Evolutionary conservation across 176 grass and related monocot species (phyloP), one percentile per base, ranked within the genome.

Genomic region (Canna indica): DNA sequence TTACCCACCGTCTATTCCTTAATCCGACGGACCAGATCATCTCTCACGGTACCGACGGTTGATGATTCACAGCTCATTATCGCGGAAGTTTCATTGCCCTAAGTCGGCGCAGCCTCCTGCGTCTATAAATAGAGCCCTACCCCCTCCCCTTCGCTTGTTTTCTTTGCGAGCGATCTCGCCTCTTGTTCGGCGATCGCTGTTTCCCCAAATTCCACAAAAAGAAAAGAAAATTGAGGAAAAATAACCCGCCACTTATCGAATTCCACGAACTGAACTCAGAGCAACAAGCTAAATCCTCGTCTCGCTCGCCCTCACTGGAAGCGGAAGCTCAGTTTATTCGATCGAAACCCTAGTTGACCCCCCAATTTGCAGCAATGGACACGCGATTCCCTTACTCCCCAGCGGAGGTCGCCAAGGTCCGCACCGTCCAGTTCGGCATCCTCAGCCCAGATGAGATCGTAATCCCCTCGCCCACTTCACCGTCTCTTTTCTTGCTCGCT

Each of bases 381-480:
- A 85, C 73, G 79, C 81, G 94, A 80, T 97, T 97, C 71, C 88
- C 89, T 22, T 90, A 83, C 82, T 97, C 94, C 3, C 94, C 88
- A 50, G 88, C 93, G 32, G 94, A 97, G 79, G 94, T 97, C 81
- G 88, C 86, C 76, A 97, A 97, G 81, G 94, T 97, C 71, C 75
- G 81, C 44, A 62, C 75, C 68, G 86, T 97, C 57, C 93, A 97
- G 86, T 97, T 97, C 75, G 93, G 93, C 68, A 90, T 97, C 85
- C 88, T 97, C 77, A 91, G 88, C 83, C 86, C 93, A 18, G 93
- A 97, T 32, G 93, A 97, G 82, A 97, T 97, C 61, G 93, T 97
- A 97, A 91, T 85, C 44, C 64, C 71, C 71, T 68, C 47, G 53
- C n/a, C 66, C 58, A 25, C 44, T 14, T n/a, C n/a, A n/a, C n/a